Base-by-base conservation (phyloP, 2,329 filamentous ascomycete species). In the Ilyonectria robusta region DNA sequence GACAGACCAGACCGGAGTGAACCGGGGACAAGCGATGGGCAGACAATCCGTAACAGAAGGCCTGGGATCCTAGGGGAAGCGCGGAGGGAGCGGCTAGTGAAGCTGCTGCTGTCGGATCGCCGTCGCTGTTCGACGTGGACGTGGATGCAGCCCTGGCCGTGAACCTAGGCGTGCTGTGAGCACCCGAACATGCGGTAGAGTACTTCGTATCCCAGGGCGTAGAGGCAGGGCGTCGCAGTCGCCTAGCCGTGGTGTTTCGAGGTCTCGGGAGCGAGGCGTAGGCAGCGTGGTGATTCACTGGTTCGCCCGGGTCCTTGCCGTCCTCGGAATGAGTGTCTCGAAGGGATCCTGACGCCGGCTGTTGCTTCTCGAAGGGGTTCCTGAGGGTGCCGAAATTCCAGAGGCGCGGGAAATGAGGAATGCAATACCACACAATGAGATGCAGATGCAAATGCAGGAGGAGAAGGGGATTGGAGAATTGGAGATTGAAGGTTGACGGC, bases 251-350 rank as follows among this genome's bases (percentile, higher is more conserved):
- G 23, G 55, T 33, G 44, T 50, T 50, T 29, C 40, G 59, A n/a
- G 33, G 51, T 56, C 17, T 62, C 46, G 26, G 29, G 26, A 40
- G 53, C 33, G 44, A 65, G 51, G 57, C 42, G 57, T 60, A 29
- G 44, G 26, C 13, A 37, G 54, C 29, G 61, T 51, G 31, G 47
- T 40, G 46, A 47, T 48, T 50, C 44, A 33, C 13, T 35, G 33
- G 51, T 47, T 50, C 31, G 63, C 35, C 53, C 53, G 44, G 35
- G 48, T 26, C 48, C 23, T 53, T 37, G 63, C 46, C 58, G 35
- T 53, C 33, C 51, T 61, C 51, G 33, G 50, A 66, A 47, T 57
- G 53, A 51, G 37, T 66, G 63, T 61, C 57, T 65, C 51, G 63
- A 61, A 35, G 44, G 23, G 42, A 46, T 56, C 19, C 35, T 46